Conservation (phyloP, 768 basidiomycete genomes). For the Lactifluus subvellereus region DNA sequence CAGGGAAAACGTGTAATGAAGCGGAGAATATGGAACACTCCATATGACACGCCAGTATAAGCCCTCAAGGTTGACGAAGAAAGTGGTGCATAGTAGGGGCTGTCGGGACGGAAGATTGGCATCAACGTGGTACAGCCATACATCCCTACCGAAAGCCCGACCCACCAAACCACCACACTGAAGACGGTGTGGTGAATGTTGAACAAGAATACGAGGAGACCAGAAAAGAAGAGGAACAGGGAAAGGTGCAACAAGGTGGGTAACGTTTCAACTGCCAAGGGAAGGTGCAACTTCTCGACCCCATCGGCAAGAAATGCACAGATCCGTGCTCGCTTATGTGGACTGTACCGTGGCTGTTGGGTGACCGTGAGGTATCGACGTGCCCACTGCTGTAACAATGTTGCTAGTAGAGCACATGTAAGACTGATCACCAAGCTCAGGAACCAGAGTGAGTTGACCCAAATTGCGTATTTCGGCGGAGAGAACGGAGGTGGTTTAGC, state of each 20-base stretch:
- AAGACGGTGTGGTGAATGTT: conserved; percentile 25
- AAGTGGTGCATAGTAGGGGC: conserved; percentile 15
- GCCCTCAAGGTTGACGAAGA: neutral
- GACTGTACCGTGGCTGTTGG: conserved; percentile 28
- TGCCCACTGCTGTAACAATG: conserved; percentile 47
- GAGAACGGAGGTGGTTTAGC: neutral
- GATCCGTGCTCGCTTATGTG: conserved; percentile 36
- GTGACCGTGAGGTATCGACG: conserved; percentile 33
- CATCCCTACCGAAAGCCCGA: conserved; percentile 9
- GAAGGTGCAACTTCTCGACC: conserved; percentile 37
- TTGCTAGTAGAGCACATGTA: conserved; percentile 39
- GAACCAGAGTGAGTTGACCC: conserved; percentile 30
- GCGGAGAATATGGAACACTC: neutral
- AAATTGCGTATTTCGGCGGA: neutral
- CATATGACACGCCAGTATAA: no score
- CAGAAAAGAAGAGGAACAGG: conserved; percentile 46
- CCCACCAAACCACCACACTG: conserved; percentile 5
- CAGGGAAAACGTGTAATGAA: no score
- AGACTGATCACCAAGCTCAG: conserved; percentile 35
- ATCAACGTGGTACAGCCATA: conserved; percentile 21
- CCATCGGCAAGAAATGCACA: conserved; percentile 37
- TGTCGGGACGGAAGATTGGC: conserved; percentile 11
- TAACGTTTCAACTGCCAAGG: conserved; percentile 39
- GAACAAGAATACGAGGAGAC: conserved; percentile 42
- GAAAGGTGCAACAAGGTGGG: conserved; percentile 47